phyloP scores from a whole-genome alignment of 2,329 filamentous ascomycete genomes.

The Penicillium capsulatum region DNA sequence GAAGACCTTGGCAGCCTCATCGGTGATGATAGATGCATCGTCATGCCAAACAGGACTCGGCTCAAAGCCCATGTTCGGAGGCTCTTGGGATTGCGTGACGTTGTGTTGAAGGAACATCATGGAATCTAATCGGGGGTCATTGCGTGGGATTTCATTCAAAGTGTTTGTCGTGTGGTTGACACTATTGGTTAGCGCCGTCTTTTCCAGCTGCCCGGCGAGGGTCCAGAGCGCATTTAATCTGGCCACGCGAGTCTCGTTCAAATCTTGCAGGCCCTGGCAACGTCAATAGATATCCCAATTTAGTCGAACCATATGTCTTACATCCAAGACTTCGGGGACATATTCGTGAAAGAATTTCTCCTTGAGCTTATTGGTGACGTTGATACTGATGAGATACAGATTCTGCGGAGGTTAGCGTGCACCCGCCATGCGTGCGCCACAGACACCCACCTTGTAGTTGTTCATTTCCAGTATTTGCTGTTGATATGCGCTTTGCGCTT shows the following conservation, averaged over 20 bases:
- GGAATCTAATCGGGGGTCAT: slow-evolving; percentile 83
- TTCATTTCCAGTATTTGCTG: slow-evolving; percentile 94
- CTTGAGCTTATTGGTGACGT: slow-evolving; percentile 96
- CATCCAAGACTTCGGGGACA: slow-evolving; percentile 86
- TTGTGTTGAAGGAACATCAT: slow-evolving; percentile 99
- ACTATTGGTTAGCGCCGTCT: slow-evolving; percentile 70
- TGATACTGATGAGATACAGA: slow-evolving; percentile 93
- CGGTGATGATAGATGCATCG: slow-evolving; percentile 77
- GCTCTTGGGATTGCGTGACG: slow-evolving; percentile 74
- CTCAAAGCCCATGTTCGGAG: slow-evolving; percentile 79
- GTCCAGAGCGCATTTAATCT: slow-evolving; percentile 86
- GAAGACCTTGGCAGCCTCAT: slow-evolving; percentile 84
- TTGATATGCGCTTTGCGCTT: slow-evolving; percentile 86
- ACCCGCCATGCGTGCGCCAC: no score
- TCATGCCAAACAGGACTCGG: slow-evolving; percentile 97
- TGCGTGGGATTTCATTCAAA: slow-evolving; percentile 75
- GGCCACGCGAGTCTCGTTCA: slow-evolving; percentile 80
- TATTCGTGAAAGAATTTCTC: slow-evolving; percentile 97
- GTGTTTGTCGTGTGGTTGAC: slow-evolving; percentile 68
- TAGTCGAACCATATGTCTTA: slow-evolving; percentile 38
- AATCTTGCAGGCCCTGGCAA: slow-evolving; percentile 68
- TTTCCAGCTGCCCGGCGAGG: slow-evolving; percentile 73
- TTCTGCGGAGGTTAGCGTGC: slow-evolving; percentile 52
- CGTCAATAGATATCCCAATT: not conserved
- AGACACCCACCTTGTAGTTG: slow-evolving; percentile 65